A percentile compares a stretch with the other conserved stretches of the same genome.
Evolutionary conservation across 768 basidiomycete species (phyloP).

Genomic region (Coprinellus micaceus): DNA sequence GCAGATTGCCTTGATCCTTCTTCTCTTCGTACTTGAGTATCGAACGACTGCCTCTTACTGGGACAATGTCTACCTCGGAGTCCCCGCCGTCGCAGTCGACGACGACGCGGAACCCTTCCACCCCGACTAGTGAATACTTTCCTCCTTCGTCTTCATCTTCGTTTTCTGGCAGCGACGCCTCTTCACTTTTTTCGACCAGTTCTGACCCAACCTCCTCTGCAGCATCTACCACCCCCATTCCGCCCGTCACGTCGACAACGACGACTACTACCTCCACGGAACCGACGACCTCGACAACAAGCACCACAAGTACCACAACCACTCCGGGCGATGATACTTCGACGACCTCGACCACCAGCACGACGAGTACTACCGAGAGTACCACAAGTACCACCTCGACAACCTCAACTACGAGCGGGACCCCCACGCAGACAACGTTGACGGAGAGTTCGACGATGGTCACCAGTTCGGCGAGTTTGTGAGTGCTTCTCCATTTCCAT

Average conservation of each 20-base stretch:
- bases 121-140: no score
- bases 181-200: no score
- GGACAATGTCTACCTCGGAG: no score
- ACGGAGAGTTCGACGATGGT: conserved; percentile 6
- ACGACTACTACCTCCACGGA: no score
- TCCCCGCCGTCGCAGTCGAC: no score
- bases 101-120: no score
- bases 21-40: no score
- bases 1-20: no score
- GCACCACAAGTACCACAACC: neutral
- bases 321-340: neutral
- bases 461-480: conserved; percentile 9
- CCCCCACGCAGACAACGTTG: neutral
- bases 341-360: neutral
- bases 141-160: no score
- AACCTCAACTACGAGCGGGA: neutral
- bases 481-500: neutral
- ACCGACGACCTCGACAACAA: neutral
- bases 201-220: no score
- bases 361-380: neutral
- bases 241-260: neutral
- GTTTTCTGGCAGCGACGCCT: no score
- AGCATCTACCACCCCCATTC: neutral
- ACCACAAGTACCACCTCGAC: neutral
- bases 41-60: no score